Conservation (phyloP, 495 filamentous ascomycete species). For the Trichoderma erinaceum region DNA sequence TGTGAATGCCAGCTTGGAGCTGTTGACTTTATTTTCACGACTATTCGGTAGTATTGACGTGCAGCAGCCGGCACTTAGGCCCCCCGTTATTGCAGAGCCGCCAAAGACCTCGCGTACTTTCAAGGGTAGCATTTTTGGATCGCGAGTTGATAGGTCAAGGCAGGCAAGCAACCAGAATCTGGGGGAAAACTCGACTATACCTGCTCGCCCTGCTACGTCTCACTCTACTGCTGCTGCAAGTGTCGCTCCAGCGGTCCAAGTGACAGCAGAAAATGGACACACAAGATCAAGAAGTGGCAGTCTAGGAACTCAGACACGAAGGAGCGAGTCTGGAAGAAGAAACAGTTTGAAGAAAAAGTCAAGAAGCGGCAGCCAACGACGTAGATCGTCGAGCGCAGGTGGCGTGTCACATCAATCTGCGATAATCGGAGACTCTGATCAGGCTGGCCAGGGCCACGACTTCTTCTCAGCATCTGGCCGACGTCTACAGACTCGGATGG, state of each 20-base stretch:
- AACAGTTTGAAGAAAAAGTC: constrained; percentile 42
- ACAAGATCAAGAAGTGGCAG: constrained; percentile 2
- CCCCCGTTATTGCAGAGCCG: constrained; percentile 37
- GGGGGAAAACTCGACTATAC: not conserved
- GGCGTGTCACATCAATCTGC: constrained; percentile 26
- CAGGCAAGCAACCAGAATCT: constrained; percentile 23
- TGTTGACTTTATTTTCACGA: constrained; percentile 72
- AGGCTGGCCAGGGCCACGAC: constrained; percentile 29
- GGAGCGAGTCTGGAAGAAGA: constrained; percentile 37
- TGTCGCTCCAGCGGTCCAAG: constrained; percentile 29
- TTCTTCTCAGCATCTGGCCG: constrained; percentile 31
- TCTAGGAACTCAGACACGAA: constrained; percentile 21
- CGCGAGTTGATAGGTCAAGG: constrained; percentile 38
- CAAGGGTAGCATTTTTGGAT: constrained; percentile 68
- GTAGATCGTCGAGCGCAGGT: constrained; percentile 29
- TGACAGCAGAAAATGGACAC: constrained; percentile 33
- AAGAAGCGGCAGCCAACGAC: constrained; percentile 33
- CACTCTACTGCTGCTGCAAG: constrained; percentile 28
- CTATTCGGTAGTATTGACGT: constrained; percentile 58
- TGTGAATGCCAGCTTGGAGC: constrained; percentile 73
- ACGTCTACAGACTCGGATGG: constrained; percentile 24
- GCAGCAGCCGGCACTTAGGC: constrained; percentile 29
- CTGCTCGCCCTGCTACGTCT: constrained; percentile 18
- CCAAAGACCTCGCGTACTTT: constrained; percentile 67
- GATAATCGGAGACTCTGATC: constrained; percentile 32